Evolutionary conservation across 2,329 filamentous ascomycete species (phyloP), one percentile per base, ranked within the genome.

Genomic region (Ambrosiella xylebori): DNA sequence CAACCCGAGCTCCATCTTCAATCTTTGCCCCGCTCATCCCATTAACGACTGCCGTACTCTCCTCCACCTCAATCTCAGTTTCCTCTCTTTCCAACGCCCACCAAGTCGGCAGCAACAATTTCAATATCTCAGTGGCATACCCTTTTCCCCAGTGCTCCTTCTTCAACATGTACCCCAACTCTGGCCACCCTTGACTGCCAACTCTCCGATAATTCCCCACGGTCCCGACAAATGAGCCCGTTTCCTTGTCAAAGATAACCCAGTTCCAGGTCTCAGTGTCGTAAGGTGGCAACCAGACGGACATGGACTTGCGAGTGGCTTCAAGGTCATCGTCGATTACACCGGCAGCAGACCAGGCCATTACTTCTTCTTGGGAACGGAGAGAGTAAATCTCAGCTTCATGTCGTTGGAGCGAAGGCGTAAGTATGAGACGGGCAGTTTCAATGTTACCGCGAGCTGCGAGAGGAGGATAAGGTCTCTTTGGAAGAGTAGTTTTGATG

Each of bases 341-440:
- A 59, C 73, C 74, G 62, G 65, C 62, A 2, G 61, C 57, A 57
- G 81, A 81, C 72, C 76, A 82, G 57, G 67, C 66, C 83, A 86
- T 86, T 52, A 82, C 78, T 62, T 82, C 79, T 3, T 74, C 73
- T 65, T 82, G 72, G 12, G 70, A 71, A 27, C 82, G 78, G 57
- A 86, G 69, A 19, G 68, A 67, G 61, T 79, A 70, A 13, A 81
- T 61, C 6, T 70, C 74, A 1, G 70, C 67, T 1, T 78, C 68
- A 65, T 86, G 81, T 2, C 73, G 68, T 15, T 72, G 66, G 1
- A 64, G 63, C 44, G 78, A 67, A 1, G 76, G 75, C 13, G 80
- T 72, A 56, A 85, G 66, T 35, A 78, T 64, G 17, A 86, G 71
- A 6, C 81, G 75, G 54, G 74, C 67, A 2, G 81, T 83, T 54